Conservation (phyloP, 345 rosid genomes). For the Populus euphratica region DNA sequence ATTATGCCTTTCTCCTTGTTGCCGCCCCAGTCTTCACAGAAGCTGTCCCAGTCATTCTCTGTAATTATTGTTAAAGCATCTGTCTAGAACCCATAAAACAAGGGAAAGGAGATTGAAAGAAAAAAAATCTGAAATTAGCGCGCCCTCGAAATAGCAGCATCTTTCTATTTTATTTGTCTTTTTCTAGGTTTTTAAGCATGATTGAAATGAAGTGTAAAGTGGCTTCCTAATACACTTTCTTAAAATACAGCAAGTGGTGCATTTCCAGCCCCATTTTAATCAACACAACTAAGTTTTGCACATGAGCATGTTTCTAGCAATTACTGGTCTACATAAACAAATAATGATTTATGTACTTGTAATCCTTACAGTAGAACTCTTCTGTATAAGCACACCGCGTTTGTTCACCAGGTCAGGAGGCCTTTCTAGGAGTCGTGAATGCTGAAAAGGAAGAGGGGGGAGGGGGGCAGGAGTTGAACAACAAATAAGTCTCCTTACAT, state of each 20-base stretch:
- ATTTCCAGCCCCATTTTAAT: neutral
- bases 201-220: neutral
- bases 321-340: neutral
- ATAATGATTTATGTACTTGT: neutral
- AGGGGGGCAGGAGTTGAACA: constrained; percentile 11
- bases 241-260: neutral
- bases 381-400: constrained; percentile 70
- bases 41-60: constrained; percentile 81
- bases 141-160: neutral
- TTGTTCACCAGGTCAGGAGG: constrained; percentile 71
- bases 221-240: neutral
- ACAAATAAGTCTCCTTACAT: neutral
- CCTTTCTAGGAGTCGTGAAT: constrained; percentile 68
- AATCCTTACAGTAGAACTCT: constrained; percentile 65
- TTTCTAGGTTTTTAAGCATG: neutral
- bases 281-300: neutral
- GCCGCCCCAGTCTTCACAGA: constrained; percentile 97
- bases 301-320: neutral
- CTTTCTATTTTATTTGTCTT: neutral
- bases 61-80: constrained; percentile 80
- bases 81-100: constrained; percentile 53
- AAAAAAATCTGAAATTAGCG: constrained; percentile 15
- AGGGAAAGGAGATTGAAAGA: constrained; percentile 7
- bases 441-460: constrained; percentile 43
- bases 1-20: constrained; percentile 61